Conservation (phyloP, 2,329 filamentous ascomycete species). For the Diaporthe vaccinii region DNA sequence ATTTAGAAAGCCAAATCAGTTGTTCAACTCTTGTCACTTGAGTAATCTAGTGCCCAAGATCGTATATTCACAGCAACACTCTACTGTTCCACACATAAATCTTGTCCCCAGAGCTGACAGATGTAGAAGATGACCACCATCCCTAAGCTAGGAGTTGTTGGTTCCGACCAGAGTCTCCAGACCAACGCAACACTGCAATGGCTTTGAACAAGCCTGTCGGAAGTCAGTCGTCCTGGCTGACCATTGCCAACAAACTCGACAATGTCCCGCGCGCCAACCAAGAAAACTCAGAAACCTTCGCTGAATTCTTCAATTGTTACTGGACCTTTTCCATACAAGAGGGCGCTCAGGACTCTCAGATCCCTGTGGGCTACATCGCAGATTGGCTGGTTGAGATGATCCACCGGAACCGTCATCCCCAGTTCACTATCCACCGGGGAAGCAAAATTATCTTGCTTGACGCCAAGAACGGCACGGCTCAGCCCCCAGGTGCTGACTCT, state of each 20-base stretch:
- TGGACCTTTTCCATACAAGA: not conserved
- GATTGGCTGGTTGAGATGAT: not conserved
- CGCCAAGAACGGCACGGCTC: constrained; percentile 1
- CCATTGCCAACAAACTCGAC: not conserved
- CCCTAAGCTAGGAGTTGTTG: not conserved
- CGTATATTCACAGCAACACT: not conserved
- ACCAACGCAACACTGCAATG: not conserved
- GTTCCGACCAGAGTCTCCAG: not conserved
- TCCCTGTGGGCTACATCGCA: not conserved
- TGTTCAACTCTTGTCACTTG: no score
- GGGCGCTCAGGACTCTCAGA: not conserved
- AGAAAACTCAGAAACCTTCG: not conserved
- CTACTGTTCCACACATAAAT: not conserved
- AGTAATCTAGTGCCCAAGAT: not conserved
- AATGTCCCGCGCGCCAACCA: not conserved
- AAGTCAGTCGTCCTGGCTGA: not conserved
- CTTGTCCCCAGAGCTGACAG: not conserved
- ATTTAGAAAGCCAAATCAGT: no score
- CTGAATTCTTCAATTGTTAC: not conserved
- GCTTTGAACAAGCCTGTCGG: not conserved
- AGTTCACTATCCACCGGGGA: not conserved
- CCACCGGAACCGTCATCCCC: constrained; percentile 2
- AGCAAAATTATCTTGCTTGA: not conserved
- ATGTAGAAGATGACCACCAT: not conserved
- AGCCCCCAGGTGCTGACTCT: not conserved